Evolutionary conservation across 1,284 basidiomycete species (phyloP).

Genomic region (Puccinia coronata): DNA sequence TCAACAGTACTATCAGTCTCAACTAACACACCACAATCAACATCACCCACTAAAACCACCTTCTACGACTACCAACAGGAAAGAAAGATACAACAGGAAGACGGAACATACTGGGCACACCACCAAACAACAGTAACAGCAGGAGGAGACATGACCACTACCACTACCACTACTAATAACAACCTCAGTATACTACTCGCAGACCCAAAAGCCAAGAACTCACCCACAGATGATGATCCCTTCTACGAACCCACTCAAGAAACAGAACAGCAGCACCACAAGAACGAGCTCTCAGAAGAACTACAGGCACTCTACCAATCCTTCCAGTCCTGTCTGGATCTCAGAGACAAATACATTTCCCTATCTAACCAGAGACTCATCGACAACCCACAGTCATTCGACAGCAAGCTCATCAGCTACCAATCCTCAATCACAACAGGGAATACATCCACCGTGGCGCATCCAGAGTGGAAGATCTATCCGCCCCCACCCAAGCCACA

Average conservation of each 20-base stretch:
- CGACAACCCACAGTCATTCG: slow-evolving; percentile 86
- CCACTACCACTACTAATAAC: slow-evolving; percentile 14
- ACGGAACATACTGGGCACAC: slow-evolving; percentile 49
- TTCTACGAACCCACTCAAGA: slow-evolving; percentile 13
- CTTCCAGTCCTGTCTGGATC: slow-evolving; percentile 75
- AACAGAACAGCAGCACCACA: slow-evolving; percentile 8
- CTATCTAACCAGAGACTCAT: slow-evolving; percentile 76
- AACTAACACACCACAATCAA: slow-evolving; percentile 39
- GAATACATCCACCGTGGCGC: slow-evolving; percentile 60
- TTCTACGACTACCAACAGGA: slow-evolving; percentile 50
- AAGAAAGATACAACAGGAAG: slow-evolving; percentile 33
- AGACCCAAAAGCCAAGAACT: not conserved
- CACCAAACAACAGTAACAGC: no score
- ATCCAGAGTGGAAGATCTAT: slow-evolving; percentile 75
- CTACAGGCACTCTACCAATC: slow-evolving; percentile 59
- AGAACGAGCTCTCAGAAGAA: slow-evolving; percentile 53
- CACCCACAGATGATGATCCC: not conserved
- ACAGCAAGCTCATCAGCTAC: slow-evolving; percentile 67
- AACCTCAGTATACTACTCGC: not conserved
- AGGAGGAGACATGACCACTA: not conserved
- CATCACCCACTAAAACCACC: slow-evolving; percentile 31
- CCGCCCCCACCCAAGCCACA: slow-evolving; percentile 86
- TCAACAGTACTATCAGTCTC: no score
- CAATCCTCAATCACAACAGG: slow-evolving; percentile 61
- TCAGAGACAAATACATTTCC: slow-evolving; percentile 88